These are phyloP conservation scores for Naganishia albida DNA, from an alignment of 1,284 basidiomycete species.

Conservation along the genomic window DNA sequence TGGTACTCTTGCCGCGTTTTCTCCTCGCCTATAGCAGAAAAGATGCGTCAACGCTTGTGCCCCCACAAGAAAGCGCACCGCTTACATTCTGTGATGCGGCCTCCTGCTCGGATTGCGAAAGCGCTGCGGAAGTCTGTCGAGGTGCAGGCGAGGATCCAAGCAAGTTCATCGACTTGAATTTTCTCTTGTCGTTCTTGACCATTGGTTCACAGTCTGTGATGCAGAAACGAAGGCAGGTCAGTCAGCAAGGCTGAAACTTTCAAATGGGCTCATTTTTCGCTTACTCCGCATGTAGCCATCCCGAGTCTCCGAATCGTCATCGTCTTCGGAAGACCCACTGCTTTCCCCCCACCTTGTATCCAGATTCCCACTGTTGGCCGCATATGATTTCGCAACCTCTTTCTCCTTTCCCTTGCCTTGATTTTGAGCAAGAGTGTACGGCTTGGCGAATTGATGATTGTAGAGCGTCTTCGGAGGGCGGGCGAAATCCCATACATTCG, in stretches of 20 bases:
- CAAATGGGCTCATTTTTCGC: background rate
- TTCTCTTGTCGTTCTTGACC: constrained; percentile 2
- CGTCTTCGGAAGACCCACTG: background rate
- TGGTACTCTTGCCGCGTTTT: background rate
- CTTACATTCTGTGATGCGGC: background rate
- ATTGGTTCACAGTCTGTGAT: constrained; percentile 16
- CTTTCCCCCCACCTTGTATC: background rate
- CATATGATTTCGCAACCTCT: background rate
- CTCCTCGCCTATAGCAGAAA: background rate
- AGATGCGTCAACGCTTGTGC: background rate
- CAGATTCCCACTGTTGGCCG: background rate
- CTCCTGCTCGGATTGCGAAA: background rate
- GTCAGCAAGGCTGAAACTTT: background rate
- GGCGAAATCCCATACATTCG: background rate
- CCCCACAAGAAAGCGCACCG: background rate
- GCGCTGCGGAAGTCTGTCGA: background rate
- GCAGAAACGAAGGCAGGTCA: background rate
- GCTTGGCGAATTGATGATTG: background rate
- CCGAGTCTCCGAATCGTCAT: constrained; percentile 1
- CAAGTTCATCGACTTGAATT: constrained; percentile 15
- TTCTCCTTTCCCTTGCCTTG: constrained; percentile 20
- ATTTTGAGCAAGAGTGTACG: background rate
- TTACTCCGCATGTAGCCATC: constrained; percentile 27
- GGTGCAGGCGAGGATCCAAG: constrained; percentile 15
- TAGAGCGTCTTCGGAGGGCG: background rate